Base-by-base conservation (phyloP, 805 yeast species). In the Sugiyamaella smithiae region DNA sequence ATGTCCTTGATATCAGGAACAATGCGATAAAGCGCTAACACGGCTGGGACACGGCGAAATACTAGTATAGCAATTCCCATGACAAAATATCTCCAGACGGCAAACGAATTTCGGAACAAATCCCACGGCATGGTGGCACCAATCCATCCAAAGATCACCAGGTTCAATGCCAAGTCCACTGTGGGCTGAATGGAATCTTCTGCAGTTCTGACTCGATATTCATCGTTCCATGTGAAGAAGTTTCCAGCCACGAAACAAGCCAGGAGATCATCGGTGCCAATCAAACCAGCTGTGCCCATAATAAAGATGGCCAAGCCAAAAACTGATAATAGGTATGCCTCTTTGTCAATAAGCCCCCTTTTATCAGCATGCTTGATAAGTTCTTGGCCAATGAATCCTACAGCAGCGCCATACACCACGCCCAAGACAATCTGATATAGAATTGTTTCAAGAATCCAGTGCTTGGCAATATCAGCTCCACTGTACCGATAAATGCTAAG, bases 191-290 rank as follows among this genome's bases (percentile, higher is more conserved):
- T 78, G 54, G 78, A 80, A 5, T 84, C 76, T 54, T 80, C 81
- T 56, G 78, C 79, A 1, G 84, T 81, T 51, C 73, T 74, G 41
- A 69, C 66, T 26, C 85, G 78, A 62, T 76, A 80, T 66, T 78
- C 79, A 20, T 87, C 88, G 45, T 81, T 81, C 89, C 89, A 84
- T 3, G 85, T 80, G 60, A 84, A 82, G 0, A 84, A 78, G 1
- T 84, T 76, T 22, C 89, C 89, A 1, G 88, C 88, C 5, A 84
- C 78, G 61, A 84, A 84, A 8, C 88, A 81, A 3, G 83, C 86
- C 42, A 84, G 69, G 49, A 84, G 73, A 61, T 84, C 89, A 64
- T 84, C 89, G 14, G 81, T 78, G 16, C 88, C 89, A 36, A 84
- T 61, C 65, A 82, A 72, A 6, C 70, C 87, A 66, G 56, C 89